Base-by-base conservation (phyloP, 2,329 filamentous ascomycete genomes). In the Pyricularia sp. region DNA sequence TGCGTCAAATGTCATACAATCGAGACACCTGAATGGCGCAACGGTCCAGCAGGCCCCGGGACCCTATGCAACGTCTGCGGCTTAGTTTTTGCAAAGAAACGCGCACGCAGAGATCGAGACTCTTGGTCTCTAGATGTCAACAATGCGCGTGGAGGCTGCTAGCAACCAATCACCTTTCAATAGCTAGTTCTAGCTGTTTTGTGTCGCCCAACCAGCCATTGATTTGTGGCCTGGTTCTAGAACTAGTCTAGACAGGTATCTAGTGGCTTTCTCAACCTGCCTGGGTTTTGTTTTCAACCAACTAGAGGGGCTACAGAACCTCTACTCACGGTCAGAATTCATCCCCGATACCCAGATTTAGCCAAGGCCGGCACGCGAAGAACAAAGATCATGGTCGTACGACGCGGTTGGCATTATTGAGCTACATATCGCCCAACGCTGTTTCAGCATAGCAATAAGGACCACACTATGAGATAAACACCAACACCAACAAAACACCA, bases 41-140 rank as follows among this genome's bases (percentile, higher is more conserved):
- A 28, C 6, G 65, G 65, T 2, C 65, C 65, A 4, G 31, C 11
- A 50, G 65, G 65, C 5, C 31, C 65, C 25, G 42, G 42, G 10
- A 55, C 65, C 7, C 14, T 66, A 3, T 66, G 65, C 65, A 66
- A 66, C 23, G 65, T 66, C 7, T 66, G 65, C 25, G 65, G 65
- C 14, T 55, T 66, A 17, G 11, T 66, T 3, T 66, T 50, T n/a
- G 65, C 65, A 12, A 66, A 66, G 36, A 36, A 50, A 36, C 33
- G 42, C 33, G 36, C 65, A 10, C 36, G 65, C 11, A 28, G 33
- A 50, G 23, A 50, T 25, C 23, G 65, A 36, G 65, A 66, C 33
- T 66, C 65, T 3, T 66, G 65, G 65, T 50, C 42, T 9, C 25
- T 28, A 17, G 42, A 66, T 36, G 23, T 66, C 65, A 28, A 36